Percentiles rank a stretch among this genome's conserved stretches.
Conservation (phyloP, 2,329 filamentous ascomycete genomes). For the Stemphylium vesicarium region DNA sequence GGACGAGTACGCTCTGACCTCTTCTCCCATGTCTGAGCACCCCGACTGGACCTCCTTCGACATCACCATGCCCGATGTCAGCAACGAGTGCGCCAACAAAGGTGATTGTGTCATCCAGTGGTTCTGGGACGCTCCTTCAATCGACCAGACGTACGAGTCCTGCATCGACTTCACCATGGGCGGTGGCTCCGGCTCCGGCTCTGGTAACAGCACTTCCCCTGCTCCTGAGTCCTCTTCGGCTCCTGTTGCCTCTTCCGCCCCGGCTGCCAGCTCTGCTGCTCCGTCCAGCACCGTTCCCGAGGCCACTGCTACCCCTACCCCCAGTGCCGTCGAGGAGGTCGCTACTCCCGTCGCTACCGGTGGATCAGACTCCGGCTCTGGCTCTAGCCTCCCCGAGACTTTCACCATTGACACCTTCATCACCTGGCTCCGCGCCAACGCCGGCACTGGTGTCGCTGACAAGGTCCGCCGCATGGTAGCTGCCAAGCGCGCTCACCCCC, state of each 20-base stretch:
- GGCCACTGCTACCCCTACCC: conserved; percentile 7
- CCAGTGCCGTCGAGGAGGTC: conserved; percentile 14
- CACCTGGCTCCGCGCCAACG: conserved; percentile 39
- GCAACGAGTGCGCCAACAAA: conserved; percentile 54
- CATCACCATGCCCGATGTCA: conserved; percentile 62
- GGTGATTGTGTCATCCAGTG: conserved; percentile 66
- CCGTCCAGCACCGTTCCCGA: conserved; percentile 18
- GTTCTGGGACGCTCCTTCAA: conserved; percentile 64
- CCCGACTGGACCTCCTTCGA: conserved; percentile 57
- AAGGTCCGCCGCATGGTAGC: conserved; percentile 35
- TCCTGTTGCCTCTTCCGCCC: conserved; percentile 14
- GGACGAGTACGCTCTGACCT: conserved; percentile 61
- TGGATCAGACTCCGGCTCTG: conserved; percentile 17
- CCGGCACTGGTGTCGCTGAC: conserved; percentile 26
- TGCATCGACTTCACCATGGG: conserved; percentile 65
- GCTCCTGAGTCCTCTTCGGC: conserved; percentile 17
- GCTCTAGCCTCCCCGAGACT: conserved; percentile 31
- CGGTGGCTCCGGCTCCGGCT: conserved; percentile 36
- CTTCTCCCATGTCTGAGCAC: conserved; percentile 48
- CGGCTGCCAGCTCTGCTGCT: conserved; percentile 14
- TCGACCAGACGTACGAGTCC: conserved; percentile 67
- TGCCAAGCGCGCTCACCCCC: conserved; percentile 34
- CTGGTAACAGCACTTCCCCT: conserved; percentile 8
- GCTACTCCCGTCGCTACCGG: conserved; percentile 15
- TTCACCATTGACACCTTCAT: conserved; percentile 46